A percentile compares a stretch with the other conserved stretches of the same genome.
Conservation (phyloP, 1,139 yeast species). For the Saccharomycopsis crataegensis region DNA sequence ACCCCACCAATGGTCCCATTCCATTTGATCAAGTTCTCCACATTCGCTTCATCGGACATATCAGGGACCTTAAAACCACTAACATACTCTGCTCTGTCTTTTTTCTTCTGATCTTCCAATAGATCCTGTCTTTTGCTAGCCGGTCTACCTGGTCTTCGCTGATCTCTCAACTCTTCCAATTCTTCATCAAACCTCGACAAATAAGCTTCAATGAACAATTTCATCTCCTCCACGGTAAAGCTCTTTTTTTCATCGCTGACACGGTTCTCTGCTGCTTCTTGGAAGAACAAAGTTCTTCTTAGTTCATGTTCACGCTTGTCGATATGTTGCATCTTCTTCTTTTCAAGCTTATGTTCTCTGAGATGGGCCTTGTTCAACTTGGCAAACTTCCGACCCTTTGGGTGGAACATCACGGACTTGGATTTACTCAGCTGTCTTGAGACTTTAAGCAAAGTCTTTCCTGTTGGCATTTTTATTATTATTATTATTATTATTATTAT, state of each 20-base stretch:
- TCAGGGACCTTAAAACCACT: constrained; percentile 77
- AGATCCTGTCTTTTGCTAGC: constrained; percentile 60
- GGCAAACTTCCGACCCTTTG: constrained; percentile 82
- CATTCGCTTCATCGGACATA: constrained; percentile 52
- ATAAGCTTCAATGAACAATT: constrained; percentile 53
- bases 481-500: neutral
- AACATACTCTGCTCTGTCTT: constrained; percentile 52
- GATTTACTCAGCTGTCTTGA: constrained; percentile 57
- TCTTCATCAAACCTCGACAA: constrained; percentile 71
- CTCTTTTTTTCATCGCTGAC: constrained; percentile 34
- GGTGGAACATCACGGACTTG: constrained; percentile 51
- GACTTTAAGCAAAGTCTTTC: constrained; percentile 67
- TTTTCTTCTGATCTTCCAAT: constrained; percentile 53
- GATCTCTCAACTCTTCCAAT: constrained; percentile 45
- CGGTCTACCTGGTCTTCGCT: constrained; percentile 86
- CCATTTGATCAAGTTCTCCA: constrained; percentile 59
- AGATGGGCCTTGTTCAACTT: constrained; percentile 80
- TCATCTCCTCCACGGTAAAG: constrained; percentile 52
- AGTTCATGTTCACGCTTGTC: constrained; percentile 55
- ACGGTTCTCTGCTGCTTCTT: constrained; percentile 48
- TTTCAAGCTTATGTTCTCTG: constrained; percentile 63
- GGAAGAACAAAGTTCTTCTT: constrained; percentile 52
- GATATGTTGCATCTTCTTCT: constrained; percentile 46
- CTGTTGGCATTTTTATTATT: constrained; percentile 55
- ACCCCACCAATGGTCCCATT: constrained; percentile 80